A percentile compares a stretch with the other conserved stretches of the same genome.
Evolutionary conservation across 768 basidiomycete species (phyloP).

Genomic region (Tylopilus vinaceipallidus): DNA sequence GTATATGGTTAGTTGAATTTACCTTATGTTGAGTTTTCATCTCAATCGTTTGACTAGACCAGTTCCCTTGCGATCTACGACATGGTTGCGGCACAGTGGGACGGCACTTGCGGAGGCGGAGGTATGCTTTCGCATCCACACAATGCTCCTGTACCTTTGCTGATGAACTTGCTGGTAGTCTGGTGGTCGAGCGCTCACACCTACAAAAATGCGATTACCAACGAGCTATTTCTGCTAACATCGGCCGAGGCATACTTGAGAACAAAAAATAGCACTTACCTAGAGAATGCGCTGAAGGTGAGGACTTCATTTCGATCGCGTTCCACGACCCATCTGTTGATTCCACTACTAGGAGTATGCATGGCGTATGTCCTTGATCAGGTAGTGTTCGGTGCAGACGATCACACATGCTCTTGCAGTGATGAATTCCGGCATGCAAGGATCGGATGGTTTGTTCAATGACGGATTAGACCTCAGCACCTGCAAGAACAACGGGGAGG

Average conservation of each 20-base stretch:
- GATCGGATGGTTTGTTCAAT: slow-evolving; percentile 30
- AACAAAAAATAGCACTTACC: slow-evolving; percentile 37
- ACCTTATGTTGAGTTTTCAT: slow-evolving; percentile 28
- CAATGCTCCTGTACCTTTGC: not conserved
- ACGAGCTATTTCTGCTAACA: slow-evolving; percentile 51
- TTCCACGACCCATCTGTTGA: not conserved
- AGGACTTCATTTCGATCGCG: not conserved
- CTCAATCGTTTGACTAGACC: slow-evolving; percentile 33
- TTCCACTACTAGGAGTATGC: slow-evolving; percentile 18
- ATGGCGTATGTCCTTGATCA: slow-evolving; percentile 26
- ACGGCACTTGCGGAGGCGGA: slow-evolving; percentile 50
- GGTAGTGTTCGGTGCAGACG: not conserved
- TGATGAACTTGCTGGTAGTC: slow-evolving; percentile 31
- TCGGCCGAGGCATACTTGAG: slow-evolving; percentile 47
- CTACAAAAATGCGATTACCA: slow-evolving; percentile 64
- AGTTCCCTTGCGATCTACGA: slow-evolving; percentile 49
- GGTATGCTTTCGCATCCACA: slow-evolving; percentile 25
- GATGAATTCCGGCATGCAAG: slow-evolving; percentile 28
- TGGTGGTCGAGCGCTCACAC: slow-evolving; percentile 57
- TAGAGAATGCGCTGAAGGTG: slow-evolving; percentile 49
- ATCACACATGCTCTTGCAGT: slow-evolving; percentile 15
- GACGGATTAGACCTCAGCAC: slow-evolving; percentile 25
- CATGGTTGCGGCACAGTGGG: slow-evolving; percentile 51
- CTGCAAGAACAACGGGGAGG: slow-evolving; percentile 30
- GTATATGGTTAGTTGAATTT: slow-evolving; percentile 21